A percentile compares a stretch with the other conserved stretches of the same genome.
Conservation (phyloP, 73 alveolate species). For the Paramecium sonneborni region DNA sequence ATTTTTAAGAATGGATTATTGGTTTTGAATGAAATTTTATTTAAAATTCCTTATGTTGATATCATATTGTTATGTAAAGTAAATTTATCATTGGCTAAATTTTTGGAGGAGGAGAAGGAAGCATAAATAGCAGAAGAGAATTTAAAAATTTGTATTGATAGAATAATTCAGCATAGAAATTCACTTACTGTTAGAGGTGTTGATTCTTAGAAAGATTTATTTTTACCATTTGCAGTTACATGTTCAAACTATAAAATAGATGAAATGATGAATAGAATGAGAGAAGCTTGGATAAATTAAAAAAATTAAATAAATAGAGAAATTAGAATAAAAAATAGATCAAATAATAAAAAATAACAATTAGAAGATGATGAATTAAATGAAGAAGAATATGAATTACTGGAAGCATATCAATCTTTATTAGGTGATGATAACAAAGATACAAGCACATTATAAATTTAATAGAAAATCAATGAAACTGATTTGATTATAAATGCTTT, state of each 20-base stretch:
- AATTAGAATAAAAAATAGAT: conserved; percentile 79
- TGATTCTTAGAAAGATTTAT: conserved; percentile 77
- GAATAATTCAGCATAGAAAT: conserved; percentile 74
- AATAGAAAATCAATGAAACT: conserved; percentile 59
- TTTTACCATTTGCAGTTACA: conserved; percentile 84
- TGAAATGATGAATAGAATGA: conserved; percentile 82
- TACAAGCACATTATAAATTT: conserved; percentile 9
- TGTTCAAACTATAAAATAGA: conserved; percentile 86
- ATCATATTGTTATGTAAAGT: conserved; percentile 71
- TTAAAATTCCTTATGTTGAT: conserved; percentile 70
- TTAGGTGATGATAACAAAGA: conserved; percentile 82
- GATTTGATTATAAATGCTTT: conserved; percentile 72
- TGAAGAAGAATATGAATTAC: conserved; percentile 92
- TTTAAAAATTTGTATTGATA: conserved; percentile 71
- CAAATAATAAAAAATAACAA: conserved; percentile 65
- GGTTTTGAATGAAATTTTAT: conserved; percentile 69
- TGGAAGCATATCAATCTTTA: conserved; percentile 64
- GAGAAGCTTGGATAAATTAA: conserved; percentile 77
- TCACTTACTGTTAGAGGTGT: conserved; percentile 66
- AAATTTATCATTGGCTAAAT: conserved; percentile 73
- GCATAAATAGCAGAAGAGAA: conserved; percentile 73
- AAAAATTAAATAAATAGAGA: conserved; percentile 82
- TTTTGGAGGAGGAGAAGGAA: conserved; percentile 78
- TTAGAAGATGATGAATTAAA: conserved; percentile 89
- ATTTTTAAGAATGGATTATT: conserved; percentile 70